These are phyloP conservation scores for Teunomyces pallodes DNA, from an alignment of 805 yeast species.

Conservation along the genomic window DNA sequence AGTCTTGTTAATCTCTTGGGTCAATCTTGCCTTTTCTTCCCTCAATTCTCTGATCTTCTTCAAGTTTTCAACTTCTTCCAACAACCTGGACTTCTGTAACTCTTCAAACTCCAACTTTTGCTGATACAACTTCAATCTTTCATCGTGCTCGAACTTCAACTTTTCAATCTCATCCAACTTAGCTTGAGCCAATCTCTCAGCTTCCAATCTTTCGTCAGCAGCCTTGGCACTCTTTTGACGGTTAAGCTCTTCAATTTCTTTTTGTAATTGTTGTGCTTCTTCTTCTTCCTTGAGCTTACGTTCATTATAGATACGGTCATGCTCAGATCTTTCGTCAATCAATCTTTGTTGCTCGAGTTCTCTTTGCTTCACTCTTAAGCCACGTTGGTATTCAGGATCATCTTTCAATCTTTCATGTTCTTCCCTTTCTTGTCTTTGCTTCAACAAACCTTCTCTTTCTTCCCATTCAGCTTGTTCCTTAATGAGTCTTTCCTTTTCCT, in stretches of 20 bases:
- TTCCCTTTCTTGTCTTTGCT: slow-evolving; percentile 5
- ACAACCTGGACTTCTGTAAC: slow-evolving; percentile 34
- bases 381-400: slow-evolving; percentile 26
- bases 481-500: slow-evolving; percentile 8
- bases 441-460: slow-evolving; percentile 8
- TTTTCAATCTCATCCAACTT: slow-evolving; percentile 33
- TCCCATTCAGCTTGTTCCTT: slow-evolving; percentile 17
- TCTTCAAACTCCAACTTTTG: slow-evolving; percentile 35
- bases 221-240: slow-evolving; percentile 18
- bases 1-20: slow-evolving; percentile 19
- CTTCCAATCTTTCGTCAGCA: slow-evolving; percentile 25
- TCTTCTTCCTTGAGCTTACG: slow-evolving; percentile 23
- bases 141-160: slow-evolving; percentile 34
- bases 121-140: slow-evolving; percentile 26
- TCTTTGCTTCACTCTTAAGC: slow-evolving; percentile 22
- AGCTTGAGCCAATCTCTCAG: slow-evolving; percentile 28
- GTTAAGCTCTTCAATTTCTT: slow-evolving; percentile 31
- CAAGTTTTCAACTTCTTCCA: slow-evolving; percentile 39
- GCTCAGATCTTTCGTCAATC: slow-evolving; percentile 23
- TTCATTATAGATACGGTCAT: slow-evolving; percentile 22
- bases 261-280: slow-evolving; percentile 28
- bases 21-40: slow-evolving; percentile 34
- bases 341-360: slow-evolving; percentile 26
- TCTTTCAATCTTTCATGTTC: slow-evolving; percentile 16
- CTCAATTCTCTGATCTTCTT: slow-evolving; percentile 38